Evolutionary conservation across 768 basidiomycete species (phyloP).

Genomic region (Mycena floridula): DNA sequence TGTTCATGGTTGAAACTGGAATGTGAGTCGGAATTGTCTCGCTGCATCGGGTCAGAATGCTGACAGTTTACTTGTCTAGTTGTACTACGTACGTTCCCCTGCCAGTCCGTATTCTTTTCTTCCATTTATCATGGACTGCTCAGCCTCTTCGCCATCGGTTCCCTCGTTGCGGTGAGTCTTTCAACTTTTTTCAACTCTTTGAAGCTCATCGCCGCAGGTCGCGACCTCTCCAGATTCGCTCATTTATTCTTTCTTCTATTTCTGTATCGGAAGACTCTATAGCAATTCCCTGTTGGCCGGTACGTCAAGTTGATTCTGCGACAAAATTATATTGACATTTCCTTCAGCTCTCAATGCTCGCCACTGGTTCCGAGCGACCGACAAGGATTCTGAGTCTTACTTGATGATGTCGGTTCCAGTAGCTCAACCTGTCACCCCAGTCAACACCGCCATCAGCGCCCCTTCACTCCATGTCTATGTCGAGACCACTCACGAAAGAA

Average conservation of each 20-base stretch:
- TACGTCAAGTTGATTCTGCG: too few relatives aligned
- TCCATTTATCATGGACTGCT: not conserved
- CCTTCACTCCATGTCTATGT: too few relatives aligned
- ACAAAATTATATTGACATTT: too few relatives aligned
- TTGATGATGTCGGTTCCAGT: too few relatives aligned
- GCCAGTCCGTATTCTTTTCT: not conserved
- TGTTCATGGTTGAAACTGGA: slow-evolving; percentile 10
- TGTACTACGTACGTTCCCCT: slow-evolving; percentile 2
- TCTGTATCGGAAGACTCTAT: slow-evolving; percentile 30
- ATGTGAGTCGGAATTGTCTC: slow-evolving; percentile 4
- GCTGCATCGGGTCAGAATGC: not conserved
- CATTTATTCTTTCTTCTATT: slow-evolving; percentile 26
- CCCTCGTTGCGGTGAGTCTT: slow-evolving; percentile 8
- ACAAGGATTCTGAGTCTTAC: too few relatives aligned
- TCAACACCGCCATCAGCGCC: too few relatives aligned
- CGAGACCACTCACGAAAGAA: too few relatives aligned
- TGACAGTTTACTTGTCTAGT: not conserved
- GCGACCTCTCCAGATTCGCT: slow-evolving; percentile 19
- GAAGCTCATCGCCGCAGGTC: slow-evolving; percentile 10
- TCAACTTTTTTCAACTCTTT: not conserved
- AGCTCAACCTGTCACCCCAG: too few relatives aligned
- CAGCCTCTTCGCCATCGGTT: slow-evolving; percentile 8
- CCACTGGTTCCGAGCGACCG: too few relatives aligned
- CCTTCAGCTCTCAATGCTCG: too few relatives aligned
- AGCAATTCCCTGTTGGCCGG: too few relatives aligned